Evolutionary conservation across 108 stramenopile genomes (phyloP), one percentile per base, ranked within the genome.

Genomic region (Thalassiosira profunda): DNA sequence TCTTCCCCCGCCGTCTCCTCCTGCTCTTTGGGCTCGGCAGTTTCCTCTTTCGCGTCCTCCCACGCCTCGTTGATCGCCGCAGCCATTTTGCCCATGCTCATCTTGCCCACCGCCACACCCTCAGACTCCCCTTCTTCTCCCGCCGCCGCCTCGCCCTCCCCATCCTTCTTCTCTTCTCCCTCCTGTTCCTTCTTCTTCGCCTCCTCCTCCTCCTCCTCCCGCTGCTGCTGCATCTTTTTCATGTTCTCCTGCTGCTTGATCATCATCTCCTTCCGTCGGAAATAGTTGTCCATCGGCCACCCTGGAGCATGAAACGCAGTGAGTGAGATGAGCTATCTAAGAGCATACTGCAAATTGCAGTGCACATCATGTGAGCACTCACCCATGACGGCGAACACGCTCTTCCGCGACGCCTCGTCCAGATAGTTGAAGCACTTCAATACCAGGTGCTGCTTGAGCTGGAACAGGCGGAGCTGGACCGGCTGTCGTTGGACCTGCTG

Each of bases 41-140:
- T 10, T 11, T n/a, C 21, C 31, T 56, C 70, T 42, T 53, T 34
- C 15, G 7, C 43, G 40, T 41, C 17, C 17, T 57, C 45, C 41
- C 10, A 54, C 24, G 10, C 29, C 3, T 1, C 40, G 12, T 40
- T 59, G n/a, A n/a, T n/a, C n/a, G n/a, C n/a, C n/a, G n/a, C 21
- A 1, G 35, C 28, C 38, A 59, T 59, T 34, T 18, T 59, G 14
- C 25, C 20, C 14, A 17, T 12, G 15, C 24, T 11, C 24, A n/a
- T 33, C 17, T 38, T 41, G 11, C 25, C 56, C 6, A 34, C 28
- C 11, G 38, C 54, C 4, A 10, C 36, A 15, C 64, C 44, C 4
- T 54, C 21, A 14, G 44, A 15, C n/a, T 43, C 60, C 42, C 62
- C 72, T 21, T 33, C 48, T 55, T 31, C 34, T 46, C 59, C 72